Evolutionary conservation across 345 rosid genomes (phyloP).

Genomic region (Bruguiera parviflora): DNA sequence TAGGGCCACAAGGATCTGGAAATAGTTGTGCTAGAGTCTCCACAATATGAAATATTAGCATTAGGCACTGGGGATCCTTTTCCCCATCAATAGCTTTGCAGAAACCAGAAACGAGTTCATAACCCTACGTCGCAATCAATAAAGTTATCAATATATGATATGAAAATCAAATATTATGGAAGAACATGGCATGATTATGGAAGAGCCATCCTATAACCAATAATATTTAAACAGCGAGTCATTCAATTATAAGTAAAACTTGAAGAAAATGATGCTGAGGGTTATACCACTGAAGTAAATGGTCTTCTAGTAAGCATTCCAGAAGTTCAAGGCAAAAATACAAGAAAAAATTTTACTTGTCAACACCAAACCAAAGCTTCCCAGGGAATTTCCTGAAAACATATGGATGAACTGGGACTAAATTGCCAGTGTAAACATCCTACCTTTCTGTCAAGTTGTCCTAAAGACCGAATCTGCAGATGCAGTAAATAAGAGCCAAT

Average conservation of each 20-base stretch:
- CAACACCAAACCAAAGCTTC: constrained; percentile 11
- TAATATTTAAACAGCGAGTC: neutral
- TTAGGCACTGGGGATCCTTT: constrained; percentile 86
- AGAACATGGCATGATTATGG: no score
- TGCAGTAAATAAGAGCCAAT: constrained; percentile 44
- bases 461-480: constrained; percentile 76
- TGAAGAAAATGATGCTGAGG: constrained; percentile 15
- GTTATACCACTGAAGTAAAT: constrained; percentile 53
- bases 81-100: constrained; percentile 83
- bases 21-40: constrained; percentile 56
- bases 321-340: constrained; percentile 86
- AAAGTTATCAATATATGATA: constrained; percentile 13
- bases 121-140: constrained; percentile 44
- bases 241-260: constrained; percentile 3
- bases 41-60: constrained; percentile 71
- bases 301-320: constrained; percentile 65
- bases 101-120: constrained; percentile 50
- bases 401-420: neutral
- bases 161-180: neutral
- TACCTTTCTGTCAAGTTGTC: constrained; percentile 77
- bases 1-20: constrained; percentile 65
- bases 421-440: neutral
- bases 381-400: neutral
- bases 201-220: neutral
- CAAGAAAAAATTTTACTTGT: constrained; percentile 22